These are phyloP conservation scores for Epichloe sylvatica DNA, from an alignment of 2,329 filamentous ascomycete genomes.

Conservation along the genomic window DNA sequence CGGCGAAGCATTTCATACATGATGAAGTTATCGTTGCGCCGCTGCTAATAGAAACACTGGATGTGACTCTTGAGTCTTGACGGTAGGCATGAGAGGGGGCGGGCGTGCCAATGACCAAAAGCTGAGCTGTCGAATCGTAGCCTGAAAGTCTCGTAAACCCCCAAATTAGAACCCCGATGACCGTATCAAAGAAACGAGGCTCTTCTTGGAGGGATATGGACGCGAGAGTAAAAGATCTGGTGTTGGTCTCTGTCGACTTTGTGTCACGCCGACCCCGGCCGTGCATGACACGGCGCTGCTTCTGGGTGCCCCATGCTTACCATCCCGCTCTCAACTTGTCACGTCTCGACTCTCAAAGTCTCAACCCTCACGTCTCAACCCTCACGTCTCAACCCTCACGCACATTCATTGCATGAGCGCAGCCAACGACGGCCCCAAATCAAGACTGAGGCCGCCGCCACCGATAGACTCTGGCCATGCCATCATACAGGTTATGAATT, in stretches of 20 bases:
- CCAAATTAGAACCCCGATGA: neutral
- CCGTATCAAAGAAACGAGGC: neutral
- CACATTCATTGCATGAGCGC: neutral
- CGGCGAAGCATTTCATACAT: slow-evolving; percentile 4
- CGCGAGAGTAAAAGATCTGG: neutral
- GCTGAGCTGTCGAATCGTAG: neutral
- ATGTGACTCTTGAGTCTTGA: no score
- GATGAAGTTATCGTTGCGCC: neutral
- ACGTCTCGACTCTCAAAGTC: neutral
- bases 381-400: neutral
- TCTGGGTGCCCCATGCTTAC: slow-evolving; percentile 4
- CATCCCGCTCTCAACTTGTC: slow-evolving; percentile 1
- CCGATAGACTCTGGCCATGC: slow-evolving; percentile 3
- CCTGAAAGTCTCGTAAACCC: neutral
- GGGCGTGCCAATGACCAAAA: neutral
- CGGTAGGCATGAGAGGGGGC: neutral
- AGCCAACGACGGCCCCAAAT: neutral
- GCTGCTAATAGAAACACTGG: neutral
- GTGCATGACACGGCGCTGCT: neutral
- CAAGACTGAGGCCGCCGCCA: neutral
- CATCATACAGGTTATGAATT: neutral
- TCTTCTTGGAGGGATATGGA: neutral
- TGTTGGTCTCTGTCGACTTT: neutral
- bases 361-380: neutral
- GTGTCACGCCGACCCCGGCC: neutral